phyloP scores from a whole-genome alignment of 2,329 filamentous ascomycete genomes.

The Didymella glomerata region DNA sequence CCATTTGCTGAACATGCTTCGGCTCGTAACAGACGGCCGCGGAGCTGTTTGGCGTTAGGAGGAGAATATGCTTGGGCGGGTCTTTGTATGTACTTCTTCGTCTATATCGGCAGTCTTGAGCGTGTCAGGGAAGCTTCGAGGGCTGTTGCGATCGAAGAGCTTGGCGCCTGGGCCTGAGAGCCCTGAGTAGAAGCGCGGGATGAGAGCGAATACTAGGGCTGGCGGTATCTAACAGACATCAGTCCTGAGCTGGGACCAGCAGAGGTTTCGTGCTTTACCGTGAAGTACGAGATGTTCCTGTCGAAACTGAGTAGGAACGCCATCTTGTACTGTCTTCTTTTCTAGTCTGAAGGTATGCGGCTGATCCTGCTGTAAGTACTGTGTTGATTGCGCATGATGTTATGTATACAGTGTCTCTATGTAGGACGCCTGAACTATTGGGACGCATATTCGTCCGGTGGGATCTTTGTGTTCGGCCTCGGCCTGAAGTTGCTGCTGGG shows the following conservation, averaged over 20 bases:
- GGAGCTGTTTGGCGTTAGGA: neutral
- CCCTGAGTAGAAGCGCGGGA: constrained; percentile 6
- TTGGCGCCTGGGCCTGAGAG: constrained; percentile 6
- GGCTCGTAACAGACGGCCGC: constrained; percentile 3
- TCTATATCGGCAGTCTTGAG: constrained; percentile 4
- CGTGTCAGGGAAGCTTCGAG: constrained; percentile 4
- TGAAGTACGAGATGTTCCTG: constrained; percentile 11
- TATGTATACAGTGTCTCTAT: neutral
- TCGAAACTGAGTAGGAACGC: neutral
- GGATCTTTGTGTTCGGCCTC: neutral
- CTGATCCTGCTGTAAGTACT: neutral
- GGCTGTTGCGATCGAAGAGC: constrained; percentile 9
- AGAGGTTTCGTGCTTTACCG: neutral
- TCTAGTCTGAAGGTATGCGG: no score
- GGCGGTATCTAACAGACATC: neutral
- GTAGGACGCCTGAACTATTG: neutral
- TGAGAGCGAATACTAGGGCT: neutral
- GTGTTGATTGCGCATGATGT: neutral
- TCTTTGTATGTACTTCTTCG: constrained; percentile 3
- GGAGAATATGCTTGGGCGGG: neutral
- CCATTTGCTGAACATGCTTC: constrained; percentile 8
- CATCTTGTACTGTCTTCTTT: neutral
- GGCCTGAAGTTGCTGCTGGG: neutral
- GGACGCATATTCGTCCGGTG: constrained; percentile 1
- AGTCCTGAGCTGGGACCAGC: neutral